These are phyloP conservation scores for Serendipita indica DNA, from an alignment of 768 basidiomycete species.

Conservation along the genomic window DNA sequence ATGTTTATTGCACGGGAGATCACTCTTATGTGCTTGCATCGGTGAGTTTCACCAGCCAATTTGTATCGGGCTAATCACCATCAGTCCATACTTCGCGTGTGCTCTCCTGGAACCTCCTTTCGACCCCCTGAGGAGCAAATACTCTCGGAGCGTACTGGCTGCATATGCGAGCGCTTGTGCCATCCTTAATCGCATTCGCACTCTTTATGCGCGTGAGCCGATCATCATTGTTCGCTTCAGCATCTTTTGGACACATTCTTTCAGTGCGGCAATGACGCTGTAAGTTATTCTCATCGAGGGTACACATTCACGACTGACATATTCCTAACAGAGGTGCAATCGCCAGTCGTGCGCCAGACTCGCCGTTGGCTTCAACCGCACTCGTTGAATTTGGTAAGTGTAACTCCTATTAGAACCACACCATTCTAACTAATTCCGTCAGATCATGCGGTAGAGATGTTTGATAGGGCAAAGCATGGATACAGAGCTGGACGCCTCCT, in stretches of 20 bases:
- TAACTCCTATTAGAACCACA: too few species aligned
- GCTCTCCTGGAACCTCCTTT: slow-evolving; percentile 47
- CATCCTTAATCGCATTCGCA: slow-evolving; percentile 34
- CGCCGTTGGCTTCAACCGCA: slow-evolving; percentile 57
- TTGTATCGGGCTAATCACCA: slow-evolving; percentile 9
- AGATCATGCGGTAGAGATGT: slow-evolving; percentile 8
- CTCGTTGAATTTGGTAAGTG: slow-evolving; percentile 41
- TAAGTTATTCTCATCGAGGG: not conserved
- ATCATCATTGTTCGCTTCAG: slow-evolving; percentile 49
- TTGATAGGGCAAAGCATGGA: not conserved
- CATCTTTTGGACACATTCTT: slow-evolving; percentile 60
- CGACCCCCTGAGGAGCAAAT: slow-evolving; percentile 55
- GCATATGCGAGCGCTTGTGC: slow-evolving; percentile 54
- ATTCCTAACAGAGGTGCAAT: slow-evolving; percentile 34
- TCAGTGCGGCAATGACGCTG: slow-evolving; percentile 39
- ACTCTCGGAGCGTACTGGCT: slow-evolving; percentile 51
- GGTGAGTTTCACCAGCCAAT: not conserved
- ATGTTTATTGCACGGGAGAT: slow-evolving; percentile 7
- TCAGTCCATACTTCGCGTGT: slow-evolving; percentile 55
- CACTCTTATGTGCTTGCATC: not conserved
- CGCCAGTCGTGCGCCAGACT: slow-evolving; percentile 58
- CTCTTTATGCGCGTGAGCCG: slow-evolving; percentile 38
- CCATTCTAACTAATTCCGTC: not conserved
- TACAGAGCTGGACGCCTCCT: slow-evolving; percentile 3
- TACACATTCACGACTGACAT: not conserved